A percentile compares a stretch with the other conserved stretches of the same genome.
Evolutionary conservation across 768 basidiomycete species (phyloP).

Genomic region (Kwoniella bestiolae): DNA sequence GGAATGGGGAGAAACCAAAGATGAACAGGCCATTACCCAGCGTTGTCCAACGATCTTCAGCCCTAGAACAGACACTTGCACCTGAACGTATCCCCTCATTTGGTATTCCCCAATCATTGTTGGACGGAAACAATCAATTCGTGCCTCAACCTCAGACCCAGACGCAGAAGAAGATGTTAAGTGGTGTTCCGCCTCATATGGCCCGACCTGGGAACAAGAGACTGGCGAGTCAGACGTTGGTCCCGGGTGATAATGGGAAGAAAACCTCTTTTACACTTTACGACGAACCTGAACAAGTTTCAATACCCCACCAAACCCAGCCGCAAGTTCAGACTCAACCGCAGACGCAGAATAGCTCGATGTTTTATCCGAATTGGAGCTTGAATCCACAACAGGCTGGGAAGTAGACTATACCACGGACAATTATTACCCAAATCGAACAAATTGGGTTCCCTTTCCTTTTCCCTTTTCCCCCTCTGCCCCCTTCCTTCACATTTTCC

Average conservation of each 20-base stretch:
- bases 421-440: too few species aligned
- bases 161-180: constrained; percentile 13
- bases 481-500: too few species aligned
- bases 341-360: background rate
- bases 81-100: constrained; percentile 53
- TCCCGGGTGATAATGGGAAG: constrained; percentile 27
- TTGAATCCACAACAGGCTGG: background rate
- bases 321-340: constrained; percentile 11
- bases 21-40: constrained; percentile 39
- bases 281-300: constrained; percentile 1
- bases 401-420: background rate
- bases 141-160: background rate
- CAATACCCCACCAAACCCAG: background rate
- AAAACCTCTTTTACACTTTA: constrained; percentile 18
- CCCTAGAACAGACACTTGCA: constrained; percentile 52
- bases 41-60: constrained; percentile 37
- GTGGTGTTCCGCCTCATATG: constrained; percentile 16
- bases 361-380: constrained; percentile 21
- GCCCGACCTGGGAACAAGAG: constrained; percentile 55
- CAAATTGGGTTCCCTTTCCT: background rate
- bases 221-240: constrained; percentile 50
- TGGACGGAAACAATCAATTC: background rate
- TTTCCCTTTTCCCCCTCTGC: background rate
- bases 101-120: constrained; percentile 24
- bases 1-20: background rate